A percentile compares a stretch with the other conserved stretches of the same genome.
Evolutionary conservation across 495 filamentous ascomycete species (phyloP).

Genomic region (Penicillium lagena): DNA sequence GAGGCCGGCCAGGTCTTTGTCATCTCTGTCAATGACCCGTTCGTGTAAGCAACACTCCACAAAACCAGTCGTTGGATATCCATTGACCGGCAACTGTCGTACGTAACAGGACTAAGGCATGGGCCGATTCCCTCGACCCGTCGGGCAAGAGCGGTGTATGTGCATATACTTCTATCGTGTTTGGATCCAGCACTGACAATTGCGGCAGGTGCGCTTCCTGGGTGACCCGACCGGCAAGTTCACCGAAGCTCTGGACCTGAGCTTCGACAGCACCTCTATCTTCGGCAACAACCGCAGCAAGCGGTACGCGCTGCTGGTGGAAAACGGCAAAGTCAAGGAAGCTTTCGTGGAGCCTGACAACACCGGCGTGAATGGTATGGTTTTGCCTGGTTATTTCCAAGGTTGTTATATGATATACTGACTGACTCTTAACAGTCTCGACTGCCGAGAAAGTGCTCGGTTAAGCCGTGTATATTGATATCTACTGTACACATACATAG

Average conservation of each 20-base stretch:
- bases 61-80: neutral
- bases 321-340: slow-evolving; percentile 71
- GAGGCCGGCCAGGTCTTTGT: slow-evolving; percentile 77
- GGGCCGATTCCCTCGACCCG: slow-evolving; percentile 70
- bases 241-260: slow-evolving; percentile 77
- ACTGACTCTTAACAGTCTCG: slow-evolving; percentile 44
- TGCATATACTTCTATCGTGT: slow-evolving; percentile 3
- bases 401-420: neutral
- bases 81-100: neutral
- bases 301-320: slow-evolving; percentile 77
- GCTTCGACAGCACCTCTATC: slow-evolving; percentile 74
- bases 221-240: slow-evolving; percentile 81
- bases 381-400: neutral
- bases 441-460: slow-evolving; percentile 68
- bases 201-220: slow-evolving; percentile 70
- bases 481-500: neutral
- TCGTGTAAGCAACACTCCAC: slow-evolving; percentile 59
- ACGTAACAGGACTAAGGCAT: slow-evolving; percentile 70
- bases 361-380: slow-evolving; percentile 74
- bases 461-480: slow-evolving; percentile 19
- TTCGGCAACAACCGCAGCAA: slow-evolving; percentile 84
- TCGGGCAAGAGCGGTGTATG: slow-evolving; percentile 65
- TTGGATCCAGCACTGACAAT: neutral
- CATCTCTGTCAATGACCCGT: slow-evolving; percentile 89
- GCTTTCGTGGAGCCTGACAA: slow-evolving; percentile 87